A percentile compares a stretch with the other conserved stretches of the same genome.
Conservation (phyloP, 2,329 filamentous ascomycete genomes). For the Fusarium sp. region DNA sequence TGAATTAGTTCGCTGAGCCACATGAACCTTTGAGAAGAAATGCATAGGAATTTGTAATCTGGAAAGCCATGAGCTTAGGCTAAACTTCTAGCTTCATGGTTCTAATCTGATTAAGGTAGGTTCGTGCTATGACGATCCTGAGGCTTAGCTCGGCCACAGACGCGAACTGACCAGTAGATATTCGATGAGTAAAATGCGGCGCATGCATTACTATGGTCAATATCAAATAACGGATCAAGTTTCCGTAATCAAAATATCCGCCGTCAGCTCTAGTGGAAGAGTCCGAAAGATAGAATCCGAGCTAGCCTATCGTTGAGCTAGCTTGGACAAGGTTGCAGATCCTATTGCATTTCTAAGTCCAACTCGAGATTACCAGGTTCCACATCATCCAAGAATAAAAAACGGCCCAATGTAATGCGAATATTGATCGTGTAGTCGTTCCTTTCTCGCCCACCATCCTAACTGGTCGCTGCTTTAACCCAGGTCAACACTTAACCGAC, state of each 20-base stretch:
- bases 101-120: not conserved
- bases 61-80: not conserved
- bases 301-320: not conserved
- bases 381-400: no score
- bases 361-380: no score
- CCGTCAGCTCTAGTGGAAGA: not conserved
- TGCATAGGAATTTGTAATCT: not conserved
- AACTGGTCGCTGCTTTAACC: no score
- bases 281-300: slow-evolving; percentile 8
- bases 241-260: not conserved
- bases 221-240: not conserved
- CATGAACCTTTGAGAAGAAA: not conserved
- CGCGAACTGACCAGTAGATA: slow-evolving; percentile 13
- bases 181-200: not conserved
- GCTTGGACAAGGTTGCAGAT: no score
- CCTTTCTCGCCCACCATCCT: no score
- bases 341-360: no score
- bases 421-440: no score
- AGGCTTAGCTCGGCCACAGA: slow-evolving; percentile 1
- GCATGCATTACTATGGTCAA: not conserved
- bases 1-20: not conserved
- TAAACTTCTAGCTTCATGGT: not conserved
- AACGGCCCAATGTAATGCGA: no score
- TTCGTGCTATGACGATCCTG: not conserved
- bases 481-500: no score